Base-by-base conservation (phyloP, 352 stramenopile species). In the Saprolegnia diclina region DNA sequence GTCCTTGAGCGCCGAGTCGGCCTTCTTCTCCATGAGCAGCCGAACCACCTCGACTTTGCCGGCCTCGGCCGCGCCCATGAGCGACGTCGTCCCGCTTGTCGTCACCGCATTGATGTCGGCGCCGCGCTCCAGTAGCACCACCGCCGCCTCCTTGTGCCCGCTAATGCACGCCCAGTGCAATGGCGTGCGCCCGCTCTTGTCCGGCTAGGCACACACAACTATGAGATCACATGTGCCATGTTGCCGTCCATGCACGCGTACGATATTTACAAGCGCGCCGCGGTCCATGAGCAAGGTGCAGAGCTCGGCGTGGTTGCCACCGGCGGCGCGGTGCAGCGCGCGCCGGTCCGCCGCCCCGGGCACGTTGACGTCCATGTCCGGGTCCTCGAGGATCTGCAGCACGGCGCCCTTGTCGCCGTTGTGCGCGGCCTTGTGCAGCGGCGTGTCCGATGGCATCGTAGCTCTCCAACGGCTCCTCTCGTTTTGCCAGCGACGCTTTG, bases 121-220 rank as follows among this genome's bases (percentile, higher is more conserved):
- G 13, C 87, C 85, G 69, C 93, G 95, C 56, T 93, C 83, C 18
- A 97, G 65, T 54, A 95, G 68, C 54, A 95, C 75, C 19, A 94
- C 61, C 21, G 88, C 95, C 24, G 83, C 86, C 68, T 97, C 88
- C 78, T 95, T 96, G 73, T 98, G 90, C 5, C 92, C 91, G 56
- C 88, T 96, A 63, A 98, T 97, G 19, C 82, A 88, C 22, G 92
- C 89, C 91, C 91, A 97, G 75, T 98, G 92, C 7, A 97, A 76
- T 54, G 90, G 85, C 54, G 92, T 97, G 71, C 92, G 77, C 48
- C 92, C 92, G 71, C 88, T 97, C 79, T 97, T 97, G 62, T 97
- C 91, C 24, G 87, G 82, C 87, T 97, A 74, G 16, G 35, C 13
- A 38, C 59, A 14, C 1, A 59, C n/a, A n/a, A n/a, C n/a, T n/a